Conservation (phyloP, 176 grass and related monocot species). For the Canna indica region DNA sequence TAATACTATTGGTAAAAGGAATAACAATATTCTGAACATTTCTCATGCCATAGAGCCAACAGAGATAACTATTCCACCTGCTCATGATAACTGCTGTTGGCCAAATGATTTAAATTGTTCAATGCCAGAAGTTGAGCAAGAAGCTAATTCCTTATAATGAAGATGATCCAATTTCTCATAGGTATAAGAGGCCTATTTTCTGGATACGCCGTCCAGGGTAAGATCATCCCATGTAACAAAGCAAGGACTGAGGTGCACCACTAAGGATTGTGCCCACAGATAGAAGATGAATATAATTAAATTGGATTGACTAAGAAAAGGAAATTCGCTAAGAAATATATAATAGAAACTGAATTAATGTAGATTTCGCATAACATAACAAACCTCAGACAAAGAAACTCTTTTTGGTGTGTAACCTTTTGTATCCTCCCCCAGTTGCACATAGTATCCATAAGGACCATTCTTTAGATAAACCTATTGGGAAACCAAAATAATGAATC, state of each 20-base stretch:
- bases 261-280: background rate
- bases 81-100: no score
- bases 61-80: no score
- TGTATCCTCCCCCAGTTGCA: constrained; percentile 81
- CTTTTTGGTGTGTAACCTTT: constrained; percentile 59
- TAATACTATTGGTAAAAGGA: no score
- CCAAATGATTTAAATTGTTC: no score
- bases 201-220: background rate
- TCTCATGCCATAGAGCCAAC: no score
- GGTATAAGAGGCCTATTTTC: background rate
- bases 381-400: constrained; percentile 57
- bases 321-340: background rate
- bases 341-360: background rate
- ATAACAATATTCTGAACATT: no score
- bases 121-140: no score
- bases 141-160: background rate
- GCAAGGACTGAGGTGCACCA: background rate
- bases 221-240: background rate
- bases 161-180: background rate
- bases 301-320: background rate
- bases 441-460: constrained; percentile 76
- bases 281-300: background rate
- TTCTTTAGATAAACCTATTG: constrained; percentile 73
- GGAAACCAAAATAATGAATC: background rate
- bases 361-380: constrained; percentile 12